Conservation (phyloP, 768 basidiomycete species). For the Lactarius akahatsu region DNA sequence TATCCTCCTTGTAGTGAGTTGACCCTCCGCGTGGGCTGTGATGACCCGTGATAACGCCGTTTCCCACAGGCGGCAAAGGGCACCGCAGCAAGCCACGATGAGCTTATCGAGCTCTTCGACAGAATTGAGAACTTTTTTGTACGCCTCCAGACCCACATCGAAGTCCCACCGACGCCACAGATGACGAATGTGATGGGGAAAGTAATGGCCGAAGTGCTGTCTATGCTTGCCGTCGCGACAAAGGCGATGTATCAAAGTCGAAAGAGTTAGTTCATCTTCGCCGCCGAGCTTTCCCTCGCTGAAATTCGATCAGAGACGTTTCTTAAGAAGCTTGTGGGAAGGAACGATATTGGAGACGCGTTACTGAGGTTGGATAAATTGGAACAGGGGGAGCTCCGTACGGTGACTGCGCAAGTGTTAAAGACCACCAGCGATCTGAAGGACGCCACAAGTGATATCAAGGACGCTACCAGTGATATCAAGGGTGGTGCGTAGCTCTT, state of each 20-base stretch:
- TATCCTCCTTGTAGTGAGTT: neutral
- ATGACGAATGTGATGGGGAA: neutral
- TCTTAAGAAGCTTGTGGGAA: neutral
- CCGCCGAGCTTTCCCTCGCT: neutral
- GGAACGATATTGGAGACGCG: neutral
- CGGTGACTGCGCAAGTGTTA: neutral
- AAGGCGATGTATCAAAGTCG: neutral
- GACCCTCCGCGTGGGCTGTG: neutral
- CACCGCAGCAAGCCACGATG: neutral
- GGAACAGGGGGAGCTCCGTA: neutral
- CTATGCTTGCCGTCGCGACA: neutral
- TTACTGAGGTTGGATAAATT: neutral
- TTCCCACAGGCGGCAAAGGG: neutral
- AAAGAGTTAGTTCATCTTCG: neutral
- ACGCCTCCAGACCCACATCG: neutral
- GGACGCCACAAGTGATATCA: neutral
- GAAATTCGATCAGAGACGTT: neutral
- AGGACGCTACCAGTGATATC: neutral
- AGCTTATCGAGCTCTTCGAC: neutral
- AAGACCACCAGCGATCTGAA: neutral
- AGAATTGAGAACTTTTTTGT: neutral
- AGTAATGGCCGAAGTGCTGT: neutral
- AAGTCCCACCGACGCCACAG: neutral
- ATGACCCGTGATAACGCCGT: neutral
- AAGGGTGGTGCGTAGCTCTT: neutral